Conservation (phyloP, 2,329 filamentous ascomycete species). For the Penicillium fuscoglaucum region DNA sequence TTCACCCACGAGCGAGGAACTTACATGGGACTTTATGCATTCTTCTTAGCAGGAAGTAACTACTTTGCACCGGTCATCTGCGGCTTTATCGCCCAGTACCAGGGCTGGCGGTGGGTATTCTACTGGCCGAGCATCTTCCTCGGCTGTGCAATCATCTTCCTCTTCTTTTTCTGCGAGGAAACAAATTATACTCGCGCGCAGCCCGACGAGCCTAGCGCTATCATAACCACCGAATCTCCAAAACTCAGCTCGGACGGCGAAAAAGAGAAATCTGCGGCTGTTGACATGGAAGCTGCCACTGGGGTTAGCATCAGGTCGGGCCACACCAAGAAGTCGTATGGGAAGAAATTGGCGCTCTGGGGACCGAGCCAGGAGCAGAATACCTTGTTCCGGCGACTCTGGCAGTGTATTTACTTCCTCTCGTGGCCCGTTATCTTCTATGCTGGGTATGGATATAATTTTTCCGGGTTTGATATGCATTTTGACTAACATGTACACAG, state of each 20-base stretch:
- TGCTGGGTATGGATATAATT: slow-evolving; percentile 29
- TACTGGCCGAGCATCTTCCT: slow-evolving; percentile 56
- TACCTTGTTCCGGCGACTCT: slow-evolving; percentile 35
- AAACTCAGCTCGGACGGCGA: slow-evolving; percentile 15
- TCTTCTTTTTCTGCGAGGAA: slow-evolving; percentile 59
- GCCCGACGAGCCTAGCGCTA: slow-evolving; percentile 8
- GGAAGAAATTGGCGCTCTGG: slow-evolving; percentile 36
- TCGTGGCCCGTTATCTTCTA: slow-evolving; percentile 45
- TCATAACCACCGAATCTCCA: slow-evolving; percentile 6
- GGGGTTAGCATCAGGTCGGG: slow-evolving; percentile 18
- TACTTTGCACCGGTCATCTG: slow-evolving; percentile 49
- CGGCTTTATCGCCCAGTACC: slow-evolving; percentile 49
- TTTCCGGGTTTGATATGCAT: not conserved
- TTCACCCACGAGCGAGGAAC: slow-evolving; percentile 45
- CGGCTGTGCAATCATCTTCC: slow-evolving; percentile 47
- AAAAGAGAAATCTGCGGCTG: slow-evolving; percentile 19
- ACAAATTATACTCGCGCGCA: slow-evolving; percentile 50
- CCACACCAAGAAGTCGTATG: slow-evolving; percentile 35
- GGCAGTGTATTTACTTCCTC: slow-evolving; percentile 37
- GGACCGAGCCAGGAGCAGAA: slow-evolving; percentile 31
- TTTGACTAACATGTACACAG: slow-evolving; percentile 19
- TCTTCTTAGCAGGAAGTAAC: slow-evolving; percentile 45
- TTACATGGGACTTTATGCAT: slow-evolving; percentile 44
- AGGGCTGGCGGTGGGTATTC: slow-evolving; percentile 51
- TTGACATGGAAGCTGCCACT: slow-evolving; percentile 9